A percentile compares a stretch with the other conserved stretches of the same genome.
Conservation (phyloP, 306 rosid species). For the Quercus parvula region DNA sequence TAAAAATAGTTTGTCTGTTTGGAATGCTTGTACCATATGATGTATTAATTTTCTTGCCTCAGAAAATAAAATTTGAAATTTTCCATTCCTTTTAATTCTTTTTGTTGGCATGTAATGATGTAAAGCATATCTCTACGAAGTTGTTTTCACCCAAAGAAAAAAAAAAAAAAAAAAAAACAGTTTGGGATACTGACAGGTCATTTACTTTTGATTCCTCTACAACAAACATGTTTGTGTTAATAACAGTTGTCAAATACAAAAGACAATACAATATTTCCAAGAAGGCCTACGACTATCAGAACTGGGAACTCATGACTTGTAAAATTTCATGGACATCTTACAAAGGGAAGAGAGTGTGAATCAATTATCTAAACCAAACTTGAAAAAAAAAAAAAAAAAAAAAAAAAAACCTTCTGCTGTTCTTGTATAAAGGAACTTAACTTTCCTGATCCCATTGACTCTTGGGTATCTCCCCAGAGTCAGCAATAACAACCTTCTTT, state of each 20-base stretch:
- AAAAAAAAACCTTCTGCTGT: neutral
- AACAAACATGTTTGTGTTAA: conserved; percentile 13
- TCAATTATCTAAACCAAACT: conserved; percentile 11
- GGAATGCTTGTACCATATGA: neutral
- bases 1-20: neutral
- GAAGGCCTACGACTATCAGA: conserved; percentile 14
- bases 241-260: conserved; percentile 10
- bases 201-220: conserved; percentile 15
- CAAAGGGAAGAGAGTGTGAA: conserved; percentile 16
- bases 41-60: neutral
- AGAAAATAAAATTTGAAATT: neutral
- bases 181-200: neutral
- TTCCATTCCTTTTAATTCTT: neutral
- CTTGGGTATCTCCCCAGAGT: conserved; percentile 66
- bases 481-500: conserved; percentile 72
- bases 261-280: conserved; percentile 8
- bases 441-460: conserved; percentile 66
- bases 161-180: too few species aligned
- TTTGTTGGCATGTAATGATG: neutral
- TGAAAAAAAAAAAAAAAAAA: conserved; percentile 19
- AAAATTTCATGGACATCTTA: conserved; percentile 14
- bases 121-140: neutral
- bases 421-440: conserved; percentile 16
- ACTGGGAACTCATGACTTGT: neutral
- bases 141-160: too few species aligned